phyloP scores from a whole-genome alignment of 208 protist species.

The Porcisia hertigi region DNA sequence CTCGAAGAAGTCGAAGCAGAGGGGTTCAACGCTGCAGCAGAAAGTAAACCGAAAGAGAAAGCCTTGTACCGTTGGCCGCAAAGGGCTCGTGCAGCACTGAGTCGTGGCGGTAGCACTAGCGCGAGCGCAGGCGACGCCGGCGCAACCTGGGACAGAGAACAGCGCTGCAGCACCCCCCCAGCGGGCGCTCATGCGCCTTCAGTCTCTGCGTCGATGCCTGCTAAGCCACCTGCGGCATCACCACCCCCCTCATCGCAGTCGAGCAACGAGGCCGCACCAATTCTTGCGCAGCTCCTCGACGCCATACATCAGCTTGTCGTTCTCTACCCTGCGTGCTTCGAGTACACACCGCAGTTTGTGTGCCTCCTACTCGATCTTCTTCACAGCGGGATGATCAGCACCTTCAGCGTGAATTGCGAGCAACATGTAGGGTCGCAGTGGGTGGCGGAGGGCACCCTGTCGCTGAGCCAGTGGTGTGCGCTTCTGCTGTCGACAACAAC shows the following conservation, averaged over 20 bases:
- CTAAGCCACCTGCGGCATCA: neutral
- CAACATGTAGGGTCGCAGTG: slow-evolving; percentile 33
- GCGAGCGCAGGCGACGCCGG: neutral
- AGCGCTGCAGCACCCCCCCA: neutral
- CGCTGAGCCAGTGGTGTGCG: slow-evolving; percentile 60
- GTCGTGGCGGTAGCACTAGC: neutral
- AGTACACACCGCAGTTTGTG: slow-evolving; percentile 90
- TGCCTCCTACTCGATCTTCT: slow-evolving; percentile 63
- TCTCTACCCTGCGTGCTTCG: slow-evolving; percentile 91
- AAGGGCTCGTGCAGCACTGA: neutral
- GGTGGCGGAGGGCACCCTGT: slow-evolving; percentile 38
- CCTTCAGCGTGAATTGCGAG: slow-evolving; percentile 63
- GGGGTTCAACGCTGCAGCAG: neutral
- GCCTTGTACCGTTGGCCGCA: slow-evolving; percentile 4
- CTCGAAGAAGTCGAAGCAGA: neutral
- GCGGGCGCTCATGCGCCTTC: neutral
- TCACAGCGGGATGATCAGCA: slow-evolving; percentile 48
- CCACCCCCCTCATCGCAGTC: neutral
- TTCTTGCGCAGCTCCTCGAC: slow-evolving; percentile 95
- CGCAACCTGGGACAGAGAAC: neutral
- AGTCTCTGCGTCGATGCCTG: neutral
- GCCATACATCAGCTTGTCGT: slow-evolving; percentile 90
- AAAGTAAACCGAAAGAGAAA: neutral
- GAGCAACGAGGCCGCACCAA: slow-evolving; percentile 59
- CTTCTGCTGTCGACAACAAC: slow-evolving; percentile 39